Evolutionary conservation across 1,284 basidiomycete genomes (phyloP), one percentile per base, ranked within the genome.

Genomic region (Phellinidium pouzarii): DNA sequence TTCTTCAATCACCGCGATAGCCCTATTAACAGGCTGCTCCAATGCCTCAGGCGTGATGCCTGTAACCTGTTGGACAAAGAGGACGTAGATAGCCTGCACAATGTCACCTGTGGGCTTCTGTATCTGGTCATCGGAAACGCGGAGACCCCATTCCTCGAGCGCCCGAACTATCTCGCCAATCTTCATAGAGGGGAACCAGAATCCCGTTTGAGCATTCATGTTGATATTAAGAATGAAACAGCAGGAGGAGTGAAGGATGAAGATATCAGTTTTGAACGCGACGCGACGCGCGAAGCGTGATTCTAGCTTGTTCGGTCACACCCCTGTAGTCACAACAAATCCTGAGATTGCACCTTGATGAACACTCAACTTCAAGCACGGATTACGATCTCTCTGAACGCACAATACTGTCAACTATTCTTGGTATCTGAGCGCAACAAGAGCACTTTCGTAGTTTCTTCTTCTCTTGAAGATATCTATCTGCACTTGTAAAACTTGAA

Each of bases 1-100:
- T 22, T 74, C 70, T 5, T 75, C 72, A 0, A 78, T 73, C 0
- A 73, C 70, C 29, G 75, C 66, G 31, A 91, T 65, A 0, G 80
- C 72, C 44, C 70, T 71, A 52, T 82, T 74, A 0, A 79, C 75
- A 0, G 87, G 78, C 1, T 76, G 73, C 55, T 81, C 78, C 2
- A 92, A 70, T 38, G 69, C 64, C 4, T 86, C 81, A 20, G 76
- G 70, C 7, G 74, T 74, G 48, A 91, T 72, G 36, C 77, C 77
- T 36, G 84, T 86, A 49, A 91, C 77, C 59, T 84, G 79, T 41
- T 84, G 76, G 27, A 93, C 73, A 59, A 89, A 83, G 2, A 79
- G 76, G 49, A 71, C 73, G 66, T 84, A 90, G 22, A 89, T 75
- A 46, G 68, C 71, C 43, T 84, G 76, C 17, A 90, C 84, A 55